Base-by-base conservation (phyloP, 2,329 filamentous ascomycete genomes). In the Paramyrothecium roridum region DNA sequence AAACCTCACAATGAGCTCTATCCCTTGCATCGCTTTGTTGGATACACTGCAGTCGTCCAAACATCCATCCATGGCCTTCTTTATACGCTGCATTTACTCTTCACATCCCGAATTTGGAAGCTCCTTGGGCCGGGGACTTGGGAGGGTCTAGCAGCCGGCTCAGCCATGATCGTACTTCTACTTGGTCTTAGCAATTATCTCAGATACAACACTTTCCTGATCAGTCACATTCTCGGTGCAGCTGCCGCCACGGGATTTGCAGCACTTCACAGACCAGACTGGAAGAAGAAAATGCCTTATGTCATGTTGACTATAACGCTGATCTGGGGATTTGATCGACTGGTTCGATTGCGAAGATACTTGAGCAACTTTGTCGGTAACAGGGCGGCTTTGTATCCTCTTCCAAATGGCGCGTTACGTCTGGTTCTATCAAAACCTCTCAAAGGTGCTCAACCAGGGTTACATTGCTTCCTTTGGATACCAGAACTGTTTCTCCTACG, bases 391-490 rank as follows among this genome's bases (percentile, higher is more conserved):
- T 56, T 81, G 7, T 71, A 72, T 34, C 70, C 78, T 8, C 70
- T 83, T 3, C 68, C 77, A 2, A 67, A 75, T 17, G 72, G 74
- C 3, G 79, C 74, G 17, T 77, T 75, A 2, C 70, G 76, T 17
- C 65, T 82, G 2, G 63, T 78, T 2, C 68, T 83, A 17, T 75
- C 76, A 60, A 77, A 74, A 20, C 72, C 74, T 1, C 63, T 73
- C 1, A 60, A 62, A 17, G 59, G 65, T 7, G 72, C 73, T 2
- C 55, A 20, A 10, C 51, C 62, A 0, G 64, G 63, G 30, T 54
- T 56, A 0, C 81, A 85, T 58, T 80, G 78, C 56, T 84, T 82
- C 54, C 63, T 85, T 23, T 84, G 80, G 79, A 74, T 85, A 6
- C 82, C 82, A 0, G 65, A 70, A 2, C 73, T 85, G 37, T 75